Evolutionary conservation across 2,329 filamentous ascomycete genomes (phyloP), one percentile per base, ranked within the genome.

Genomic region (Alternaria gaisen): DNA sequence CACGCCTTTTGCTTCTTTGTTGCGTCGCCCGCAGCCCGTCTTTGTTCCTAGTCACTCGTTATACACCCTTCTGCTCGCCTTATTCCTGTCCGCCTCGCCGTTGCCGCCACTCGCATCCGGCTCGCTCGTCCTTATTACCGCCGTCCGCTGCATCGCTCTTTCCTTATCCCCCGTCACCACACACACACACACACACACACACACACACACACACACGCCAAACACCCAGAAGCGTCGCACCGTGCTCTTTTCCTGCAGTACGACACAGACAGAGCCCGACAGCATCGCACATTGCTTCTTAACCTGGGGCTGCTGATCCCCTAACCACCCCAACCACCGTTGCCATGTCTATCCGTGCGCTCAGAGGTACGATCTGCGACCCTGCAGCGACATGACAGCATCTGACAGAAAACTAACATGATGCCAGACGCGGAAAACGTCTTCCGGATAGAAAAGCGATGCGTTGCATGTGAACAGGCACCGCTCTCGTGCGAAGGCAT

Each of bases 361-460:
- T 64, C 54, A 57, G 61, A 66, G 66, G 66, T 68, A 57, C 28
- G 30, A 32, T 18, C 42, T n/a, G 28, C 34, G 16, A 42, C 44
- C 41, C n/a, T 41, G 42, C 30, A 22, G 51, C 18, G 14, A 24
- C 14, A 24, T 22, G 52, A 32, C 58, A 28, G 32, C 46, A 50
- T 26, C 12, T 34, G 28, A 32, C 44, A 47, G 34, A 38, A 36
- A 36, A 48, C 68, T 71, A 56, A 71, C 66, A 48, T 20, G 36
- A 14, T 22, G 12, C 34, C 60, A 79, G 77, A 79, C 54, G 68
- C 75, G 58, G 77, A 79, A 48, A 67, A 74, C 62, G 74, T 78
- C 58, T 67, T 79, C 60, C 79, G 77, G 50, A 72, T 88, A 54
- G 86, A 88, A 75, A 83, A 84, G 69, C 83, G 87, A 70, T 91